Base-by-base conservation (phyloP, 2,329 filamentous ascomycete genomes). In the Fusarium newnesense region DNA sequence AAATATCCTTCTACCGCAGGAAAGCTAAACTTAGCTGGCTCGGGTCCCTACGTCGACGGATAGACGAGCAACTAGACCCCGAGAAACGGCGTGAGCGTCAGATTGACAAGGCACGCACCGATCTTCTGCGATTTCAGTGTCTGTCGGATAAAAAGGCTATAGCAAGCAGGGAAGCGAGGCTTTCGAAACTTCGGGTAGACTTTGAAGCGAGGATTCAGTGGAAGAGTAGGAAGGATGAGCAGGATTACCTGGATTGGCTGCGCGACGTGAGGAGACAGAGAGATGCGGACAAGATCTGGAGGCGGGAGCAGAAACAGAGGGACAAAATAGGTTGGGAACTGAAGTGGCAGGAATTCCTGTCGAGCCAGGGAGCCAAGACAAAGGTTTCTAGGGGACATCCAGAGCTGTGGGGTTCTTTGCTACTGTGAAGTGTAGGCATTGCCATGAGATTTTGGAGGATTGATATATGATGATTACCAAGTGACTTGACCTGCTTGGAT, bases 261-360 rank as follows among this genome's bases (percentile, higher is more conserved):
- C 5, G 8, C 4, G 50, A 54, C 6, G 34, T 21, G 34, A 40
- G 9, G 10, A 30, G 12, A 18, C 24, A 19, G 12, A 5, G 16
- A n/a, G 15, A 28, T 1, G 19, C 4, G 19, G n/a, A 18, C 15
- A 18, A 13, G 3, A 12, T 12, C 1, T 18, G 7, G 4, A 28
- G 28, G 24, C 5, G 30, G 8, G 10, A 54, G 34, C 34, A 30
- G 50, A 40, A 40, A 5, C 36, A 2, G n/a, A 36, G 18, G 12
- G 49, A 52, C 10, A 52, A 18, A 18, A 32, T 36, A 52, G 13
- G 9, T 12, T 52, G 49, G 49, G 49, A 52, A n/a, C n/a, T 4
- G 9, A 26, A 36, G 2, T 52, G 32, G 49, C 49, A 52, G n/a
- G 12, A 26, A 12, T 26, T 52, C 26, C 12, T 52, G 7, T 9